Evolutionary conservation across 306 rosid genomes (phyloP).

Genomic region (Dryas octopetala): DNA sequence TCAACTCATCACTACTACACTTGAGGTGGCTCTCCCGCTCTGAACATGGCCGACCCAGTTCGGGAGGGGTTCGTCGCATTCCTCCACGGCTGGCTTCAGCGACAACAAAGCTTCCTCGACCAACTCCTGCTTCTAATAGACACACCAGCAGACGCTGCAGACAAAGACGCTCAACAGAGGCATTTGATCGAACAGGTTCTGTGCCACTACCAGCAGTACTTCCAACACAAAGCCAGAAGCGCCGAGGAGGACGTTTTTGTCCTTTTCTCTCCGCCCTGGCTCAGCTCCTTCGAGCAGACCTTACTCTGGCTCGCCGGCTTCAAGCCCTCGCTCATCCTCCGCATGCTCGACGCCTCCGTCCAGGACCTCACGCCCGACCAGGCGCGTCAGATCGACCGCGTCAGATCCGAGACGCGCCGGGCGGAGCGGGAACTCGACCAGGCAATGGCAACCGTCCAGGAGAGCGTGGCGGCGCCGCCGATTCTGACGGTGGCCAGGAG

Average conservation of each 20-base stretch:
- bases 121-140: not conserved
- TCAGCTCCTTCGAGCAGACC: conserved; percentile 32
- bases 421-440: conserved; percentile 29
- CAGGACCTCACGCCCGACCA: conserved; percentile 23
- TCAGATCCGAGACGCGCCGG: conserved; percentile 24
- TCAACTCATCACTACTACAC: too few species aligned
- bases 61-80: conserved; percentile 11
- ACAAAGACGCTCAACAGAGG: not conserved
- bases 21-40: not conserved
- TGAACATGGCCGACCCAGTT: not conserved
- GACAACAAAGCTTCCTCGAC: conserved; percentile 18
- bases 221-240: conserved; percentile 16
- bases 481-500: conserved; percentile 18
- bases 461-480: conserved; percentile 37
- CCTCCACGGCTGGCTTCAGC: conserved; percentile 27
- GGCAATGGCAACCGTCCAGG: conserved; percentile 35
- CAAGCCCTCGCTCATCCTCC: conserved; percentile 30
- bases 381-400: not conserved
- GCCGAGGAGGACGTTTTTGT: conserved; percentile 35
- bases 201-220: conserved; percentile 39
- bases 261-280: conserved; percentile 40
- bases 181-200: conserved; percentile 31
- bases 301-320: conserved; percentile 46
- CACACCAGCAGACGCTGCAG: not conserved
- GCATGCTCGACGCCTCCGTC: conserved; percentile 18